Base-by-base conservation (phyloP, 225 moss, liverwort and hornwort species). In the Thuidium tamariscinum region DNA sequence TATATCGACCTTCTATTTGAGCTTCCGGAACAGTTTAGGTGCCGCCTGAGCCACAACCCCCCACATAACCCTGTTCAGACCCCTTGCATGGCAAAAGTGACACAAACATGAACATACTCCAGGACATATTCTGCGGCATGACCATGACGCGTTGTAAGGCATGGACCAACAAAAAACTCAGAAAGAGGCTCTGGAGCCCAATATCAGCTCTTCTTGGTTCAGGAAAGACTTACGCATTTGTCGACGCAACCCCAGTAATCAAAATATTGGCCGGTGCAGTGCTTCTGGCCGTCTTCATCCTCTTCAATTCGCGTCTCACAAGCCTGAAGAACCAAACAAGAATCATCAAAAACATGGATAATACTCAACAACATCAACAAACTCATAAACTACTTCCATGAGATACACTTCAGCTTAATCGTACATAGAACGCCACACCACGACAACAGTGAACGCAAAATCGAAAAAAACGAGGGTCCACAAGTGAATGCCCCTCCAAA, bases 191-290 rank as follows among this genome's bases (percentile, higher is more conserved):
- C 61, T 29, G 56, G 7, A 56, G 48, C 52, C 76, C 54, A 55
- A 52, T 13, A 69, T 70, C 70, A 69, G 39, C 70, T 34, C 69
- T 62, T 27, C 36, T 55, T 51, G 49, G 62, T 77, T 77, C 18
- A 49, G 17, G 11, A 84, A 36, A 59, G 74, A 82, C 93, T 91
- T 76, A 94, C 94, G 74, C 94, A 94, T 92, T 91, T 92, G 87
- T 94, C 94, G 67, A 94, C 86, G 92, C 94, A 94, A 88, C 92
- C 91, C 94, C 94, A 94, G 52, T 90, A 94, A 84, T 94, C 94
- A 71, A 94, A 94, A 82, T 94, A 94, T 82, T 94, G 94, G 26
- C 94, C 92, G 34, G 94, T 94, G 89, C 94, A 94, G 73, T 94
- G 94, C 86, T 94, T 92, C 49, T 94, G 92, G 5, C 89, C 92